Base-by-base conservation (phyloP, 345 rosid genomes). In the Combretum micranthum region DNA sequence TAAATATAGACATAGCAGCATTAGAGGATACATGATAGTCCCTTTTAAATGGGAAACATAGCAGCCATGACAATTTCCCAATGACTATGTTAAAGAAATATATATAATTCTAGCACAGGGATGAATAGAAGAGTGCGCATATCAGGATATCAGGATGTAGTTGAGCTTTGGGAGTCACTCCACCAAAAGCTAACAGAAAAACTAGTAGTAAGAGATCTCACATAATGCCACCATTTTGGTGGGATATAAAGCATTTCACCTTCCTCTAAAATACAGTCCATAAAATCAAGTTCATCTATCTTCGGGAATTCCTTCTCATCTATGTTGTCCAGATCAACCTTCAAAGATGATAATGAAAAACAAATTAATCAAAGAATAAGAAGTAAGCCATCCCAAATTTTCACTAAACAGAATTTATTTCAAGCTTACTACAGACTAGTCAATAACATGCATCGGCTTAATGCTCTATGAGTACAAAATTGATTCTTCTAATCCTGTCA, bases 191-290 rank as follows among this genome's bases (percentile, higher is more conserved):
- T 86, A 63, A 89, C 97, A 0, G 99, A 89, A 50, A 93, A 65
- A 71, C 98, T 92, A 19, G 78, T 46, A 0, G 97, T 81, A 48
- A 92, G 79, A 44, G 97, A 88, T 55, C 93, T 77, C 49, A 92
- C 97, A 39, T 92, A 92, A 57, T 92, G 97, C 99, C 99, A 92
- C 99, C 99, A 92, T 77, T 85, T 89, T 14, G 91, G 96, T 4
- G 99, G 99, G 63, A 92, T 88, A 83, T 92, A 92, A 46, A 92
- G 79, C 99, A 92, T 88, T 66, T 88, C 99, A 0, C 99, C 99
- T 70, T 85, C 99, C 53, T 89, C 96, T 53, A 92, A 64, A 53
- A 92, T 70, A 69, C 99, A 92, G 69, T 92, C 99, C 67, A 81
- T 22, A 63, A 88, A 92, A 48, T 92, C 97, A 56, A 83, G 64